Base-by-base conservation (phyloP, 495 filamentous ascomycete genomes). In the Xylaria flabelliformis region DNA sequence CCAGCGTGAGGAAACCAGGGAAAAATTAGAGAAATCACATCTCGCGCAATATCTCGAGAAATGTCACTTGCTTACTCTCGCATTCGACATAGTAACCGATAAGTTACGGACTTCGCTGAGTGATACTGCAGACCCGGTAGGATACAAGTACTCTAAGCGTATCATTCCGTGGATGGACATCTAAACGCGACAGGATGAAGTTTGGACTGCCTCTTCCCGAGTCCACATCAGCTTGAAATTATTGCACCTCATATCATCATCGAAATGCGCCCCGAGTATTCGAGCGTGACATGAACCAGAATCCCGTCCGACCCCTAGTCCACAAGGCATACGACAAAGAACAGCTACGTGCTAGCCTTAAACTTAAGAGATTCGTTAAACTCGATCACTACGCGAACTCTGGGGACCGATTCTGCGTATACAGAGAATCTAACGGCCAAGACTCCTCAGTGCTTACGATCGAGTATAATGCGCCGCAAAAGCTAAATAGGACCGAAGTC, bases 391-490 rank as follows among this genome's bases (percentile, higher is more conserved):
- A 83, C 42, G 79, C 77, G 7, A 39, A 39, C 36, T 36, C 34
- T 36, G 34, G 34, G 34, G 82, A 85, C 71, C 80, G 84, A 61
- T 85, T 84, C 74, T 85, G 82, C 74, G 78, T 86, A 64, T 83
- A 84, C 64, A 8, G 36, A 39, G 77, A 67, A 46, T 74, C 75
- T 26, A 64, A 76, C 32, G 79, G 79, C 34, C 46, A 17, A 69
- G 80, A 77, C 53, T 46, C 75, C 44, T 76, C 80, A 41, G 74
- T 73, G 10, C 72, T 80, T 67, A 76, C 80, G 12, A 77, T 85
- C 74, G 78, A 85, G 72, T 83, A 84, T 72, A 84, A 85, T 74
- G 74, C 83, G 29, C 83, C 83, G n/a, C 80, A 85, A 64, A 83
- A 84, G 74, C 64, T 86, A 29, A 76, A 67, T 21, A 63, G 53